These are phyloP conservation scores for Phanerochaete carnosa DNA, from an alignment of 768 basidiomycete species.

Conservation along the genomic window DNA sequence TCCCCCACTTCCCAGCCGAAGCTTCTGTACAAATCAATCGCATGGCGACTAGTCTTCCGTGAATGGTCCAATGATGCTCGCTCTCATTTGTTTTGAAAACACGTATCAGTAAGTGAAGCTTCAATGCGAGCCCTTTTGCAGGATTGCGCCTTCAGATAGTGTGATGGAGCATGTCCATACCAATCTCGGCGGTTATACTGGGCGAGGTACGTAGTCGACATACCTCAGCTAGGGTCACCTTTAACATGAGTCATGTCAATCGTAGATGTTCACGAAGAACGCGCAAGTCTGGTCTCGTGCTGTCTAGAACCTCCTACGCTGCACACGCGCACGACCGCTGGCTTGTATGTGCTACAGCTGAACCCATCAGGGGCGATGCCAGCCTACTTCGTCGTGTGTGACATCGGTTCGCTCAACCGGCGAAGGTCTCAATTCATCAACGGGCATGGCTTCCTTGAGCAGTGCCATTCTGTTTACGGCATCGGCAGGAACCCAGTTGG, in stretches of 20 bases:
- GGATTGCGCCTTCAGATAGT: too few species aligned
- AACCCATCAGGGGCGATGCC: constrained; percentile 17
- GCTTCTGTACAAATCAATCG: too few species aligned
- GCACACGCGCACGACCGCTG: background rate
- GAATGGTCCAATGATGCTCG: too few species aligned
- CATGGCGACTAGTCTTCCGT: too few species aligned
- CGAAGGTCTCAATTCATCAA: constrained; percentile 4
- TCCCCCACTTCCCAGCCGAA: too few species aligned
- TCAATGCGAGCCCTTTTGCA: too few species aligned
- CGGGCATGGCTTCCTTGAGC: constrained; percentile 5
- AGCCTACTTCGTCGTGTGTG: constrained; percentile 19
- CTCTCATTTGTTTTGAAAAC: too few species aligned
- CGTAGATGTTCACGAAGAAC: constrained; percentile 53
- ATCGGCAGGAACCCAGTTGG: constrained; percentile 27
- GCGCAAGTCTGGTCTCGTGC: constrained; percentile 59
- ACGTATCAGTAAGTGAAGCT: too few species aligned
- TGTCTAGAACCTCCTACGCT: constrained; percentile 5
- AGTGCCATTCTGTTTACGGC: constrained; percentile 12
- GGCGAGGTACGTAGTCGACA: too few species aligned
- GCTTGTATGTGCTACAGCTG: constrained; percentile 7
- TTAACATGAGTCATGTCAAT: background rate
- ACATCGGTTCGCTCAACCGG: constrained; percentile 13
- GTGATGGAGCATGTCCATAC: too few species aligned
- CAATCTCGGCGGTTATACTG: too few species aligned
- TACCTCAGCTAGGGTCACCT: too few species aligned